These are phyloP conservation scores for Sequoiadendron giganteum DNA, from an alignment of 75 land plant species.

Conservation along the genomic window DNA sequence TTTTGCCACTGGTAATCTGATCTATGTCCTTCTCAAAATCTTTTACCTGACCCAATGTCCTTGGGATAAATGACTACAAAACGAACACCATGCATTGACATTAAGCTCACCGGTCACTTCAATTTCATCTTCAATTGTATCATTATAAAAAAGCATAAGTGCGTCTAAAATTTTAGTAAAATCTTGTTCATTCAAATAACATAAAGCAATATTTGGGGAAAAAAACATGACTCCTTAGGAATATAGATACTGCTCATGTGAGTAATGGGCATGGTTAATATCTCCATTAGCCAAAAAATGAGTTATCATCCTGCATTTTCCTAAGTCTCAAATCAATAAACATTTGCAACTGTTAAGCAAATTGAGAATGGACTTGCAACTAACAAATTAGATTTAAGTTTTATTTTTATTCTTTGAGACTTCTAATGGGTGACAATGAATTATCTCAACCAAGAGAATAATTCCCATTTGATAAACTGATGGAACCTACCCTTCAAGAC, in stretches of 20 bases:
- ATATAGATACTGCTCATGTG: not conserved
- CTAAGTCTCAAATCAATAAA: too few species aligned
- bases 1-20: slow-evolving; percentile 67
- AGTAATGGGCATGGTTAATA: not conserved
- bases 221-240: not conserved
- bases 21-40: slow-evolving; percentile 74
- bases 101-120: not conserved
- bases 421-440: too few species aligned
- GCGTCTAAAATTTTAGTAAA: not conserved
- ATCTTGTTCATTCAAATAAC: not conserved
- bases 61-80: slow-evolving; percentile 74
- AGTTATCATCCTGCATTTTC: too few species aligned
- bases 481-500: too few species aligned
- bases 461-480: too few species aligned
- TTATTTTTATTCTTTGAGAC: too few species aligned
- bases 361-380: too few species aligned
- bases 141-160: not conserved
- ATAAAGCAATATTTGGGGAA: not conserved
- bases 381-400: too few species aligned
- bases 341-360: too few species aligned
- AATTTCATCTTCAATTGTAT: not conserved
- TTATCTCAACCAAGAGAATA: too few species aligned
- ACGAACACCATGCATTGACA: not conserved
- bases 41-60: slow-evolving; percentile 73
- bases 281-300: too few species aligned